Base-by-base conservation (phyloP, 2,329 filamentous ascomycete species). In the Aspergillus chevalieri region DNA sequence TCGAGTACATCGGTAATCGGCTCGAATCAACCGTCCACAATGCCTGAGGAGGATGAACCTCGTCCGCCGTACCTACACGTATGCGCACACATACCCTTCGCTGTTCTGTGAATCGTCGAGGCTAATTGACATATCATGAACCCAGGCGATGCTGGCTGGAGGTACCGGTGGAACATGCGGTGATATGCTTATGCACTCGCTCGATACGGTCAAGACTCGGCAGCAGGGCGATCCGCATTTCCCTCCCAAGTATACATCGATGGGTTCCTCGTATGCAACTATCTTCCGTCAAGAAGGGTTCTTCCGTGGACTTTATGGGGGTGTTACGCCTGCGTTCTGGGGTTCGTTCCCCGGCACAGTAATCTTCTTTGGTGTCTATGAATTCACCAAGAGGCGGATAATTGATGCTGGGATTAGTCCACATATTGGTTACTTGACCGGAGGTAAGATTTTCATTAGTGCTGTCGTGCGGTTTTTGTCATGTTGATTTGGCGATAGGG, bases 131-230 rank as follows among this genome's bases (percentile, higher is more conserved):
- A 44, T 53, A 48, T 61, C 7, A 44, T 33, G 22, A 33, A 14
- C 38, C 8, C 14, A 95, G 89, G 85, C 87, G 67, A 98, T 97
- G 91, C 78, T 98, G 64, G 93, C 93, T 30, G 93, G 93, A 64
- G 93, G 92, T 52, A 77, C 94, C 47, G 93, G 94, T 64, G 93
- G 93, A 47, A 91, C 88, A 14, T 94, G 87, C 49, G 93, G 94
- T 51, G 93, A 98, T 70, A 87, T 98, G 80, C 77, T 98, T 58
- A 98, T 98, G 93, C 93, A 98, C 74, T 97, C 92, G 43, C 81
- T 98, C 64, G 93, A 98, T 70, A 98, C 93, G 1, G 93, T 98
- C 62, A 98, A 98, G 74, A 98, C 93, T 43, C 83, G 93, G 60
- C 94, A 98, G 69, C 93, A 98, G 72, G 93, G 92, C 63, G 93